A percentile compares a stretch with the other conserved stretches of the same genome.
Conservation (phyloP, 768 basidiomycete genomes). For the Amanita brunnescens region DNA sequence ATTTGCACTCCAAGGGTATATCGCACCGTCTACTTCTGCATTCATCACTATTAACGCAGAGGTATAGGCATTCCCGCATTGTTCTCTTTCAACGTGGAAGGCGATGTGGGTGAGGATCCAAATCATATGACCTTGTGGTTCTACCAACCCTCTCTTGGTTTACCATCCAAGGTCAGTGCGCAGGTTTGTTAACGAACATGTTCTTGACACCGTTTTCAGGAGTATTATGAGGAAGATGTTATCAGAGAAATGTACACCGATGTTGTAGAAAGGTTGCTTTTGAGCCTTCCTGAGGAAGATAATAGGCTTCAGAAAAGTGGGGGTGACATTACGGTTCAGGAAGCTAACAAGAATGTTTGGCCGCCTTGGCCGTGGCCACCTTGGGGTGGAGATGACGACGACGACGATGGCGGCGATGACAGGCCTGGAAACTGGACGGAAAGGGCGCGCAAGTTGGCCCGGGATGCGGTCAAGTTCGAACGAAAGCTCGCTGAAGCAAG, state of each 20-base stretch:
- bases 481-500: constrained; percentile 66
- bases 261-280: constrained; percentile 61
- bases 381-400: constrained; percentile 56
- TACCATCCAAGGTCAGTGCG: constrained; percentile 73
- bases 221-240: constrained; percentile 79
- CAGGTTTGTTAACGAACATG: not conserved
- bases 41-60: not conserved
- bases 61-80: constrained; percentile 64
- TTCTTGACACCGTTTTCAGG: constrained; percentile 31
- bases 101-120: constrained; percentile 80
- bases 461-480: constrained; percentile 72
- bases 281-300: constrained; percentile 43
- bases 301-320: constrained; percentile 21
- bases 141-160: constrained; percentile 69
- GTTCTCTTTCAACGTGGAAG: constrained; percentile 79
- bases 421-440: constrained; percentile 40
- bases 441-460: constrained; percentile 55
- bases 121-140: constrained; percentile 84
- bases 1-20: constrained; percentile 78
- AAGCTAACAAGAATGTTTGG: constrained; percentile 45
- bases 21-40: not conserved
- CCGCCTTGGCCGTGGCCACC: constrained; percentile 86
- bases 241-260: constrained; percentile 62
- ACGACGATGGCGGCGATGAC: constrained; percentile 35
- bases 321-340: constrained; percentile 17